Evolutionary conservation across 2,329 filamentous ascomycete genomes (phyloP), one percentile per base, ranked within the genome.

Genomic region (Hymenoscyphus infarciens): DNA sequence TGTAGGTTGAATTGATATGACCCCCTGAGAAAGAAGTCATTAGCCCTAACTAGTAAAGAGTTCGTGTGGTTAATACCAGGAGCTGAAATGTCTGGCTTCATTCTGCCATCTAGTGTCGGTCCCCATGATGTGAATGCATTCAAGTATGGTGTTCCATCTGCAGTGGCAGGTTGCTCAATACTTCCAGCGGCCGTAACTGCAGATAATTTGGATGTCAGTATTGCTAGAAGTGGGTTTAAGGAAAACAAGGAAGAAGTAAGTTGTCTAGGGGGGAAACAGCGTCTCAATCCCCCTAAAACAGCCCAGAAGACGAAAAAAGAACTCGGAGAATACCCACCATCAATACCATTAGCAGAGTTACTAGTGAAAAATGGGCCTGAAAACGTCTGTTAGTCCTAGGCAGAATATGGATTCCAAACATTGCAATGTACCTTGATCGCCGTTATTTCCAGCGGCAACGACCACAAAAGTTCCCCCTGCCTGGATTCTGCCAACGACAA

Each of bases 1-100:
- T 38, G 22, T 56, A 77, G 0, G 74, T 76, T 1, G 75, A 72
- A 13, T 77, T 69, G 13, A 77, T 74, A 29, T 71, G 64, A 0
- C 74, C 74, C 0, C 68, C 68, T 29, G 59, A 49, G 25, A 27
- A 27, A 27, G 25, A 27, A 27, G 25, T 27, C 25, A 27, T 31
- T 31, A 31, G 29, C 29, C 29, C 7, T 31, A 31, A 27, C 7
- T 6, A 31, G 29, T 31, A 8, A 6, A 31, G 7, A 8, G 7
- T 31, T 31, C 5, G 29, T 31, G 29, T 3, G 7, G 29, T 71
- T 71, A 72, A 45, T 74, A 69, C 75, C 75, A 0, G 75, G 75
- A 5, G 73, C 75, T 6, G 73, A 71, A 5, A 64, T 19, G 33
- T 67, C 63, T 33, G 65, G 66, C 31, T 68, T 67, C 22, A 67